Conservation (phyloP, 1,139 yeast species). For the Kluyveromyces marxianus region DNA sequence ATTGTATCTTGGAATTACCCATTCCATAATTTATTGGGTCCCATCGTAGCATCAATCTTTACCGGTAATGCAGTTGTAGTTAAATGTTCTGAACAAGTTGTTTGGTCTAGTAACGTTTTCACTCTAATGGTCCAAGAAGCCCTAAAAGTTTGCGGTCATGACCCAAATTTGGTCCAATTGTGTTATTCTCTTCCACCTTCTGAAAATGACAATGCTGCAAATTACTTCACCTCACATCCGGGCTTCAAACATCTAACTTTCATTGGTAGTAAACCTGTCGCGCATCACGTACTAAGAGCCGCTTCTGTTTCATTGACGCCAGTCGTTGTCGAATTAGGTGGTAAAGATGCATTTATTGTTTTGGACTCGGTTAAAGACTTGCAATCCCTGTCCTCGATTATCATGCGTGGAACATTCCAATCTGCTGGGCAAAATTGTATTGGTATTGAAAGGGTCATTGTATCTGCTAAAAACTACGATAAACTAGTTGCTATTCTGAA, state of each 20-base stretch:
- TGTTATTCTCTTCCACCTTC: constrained; percentile 45
- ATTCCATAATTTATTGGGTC: constrained; percentile 86
- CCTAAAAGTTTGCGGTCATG: constrained; percentile 62
- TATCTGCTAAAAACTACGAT: constrained; percentile 60
- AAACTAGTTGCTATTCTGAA: constrained; percentile 48
- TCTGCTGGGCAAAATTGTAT: constrained; percentile 97
- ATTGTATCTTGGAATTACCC: constrained; percentile 97
- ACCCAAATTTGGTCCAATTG: constrained; percentile 77
- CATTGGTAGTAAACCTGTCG: constrained; percentile 92
- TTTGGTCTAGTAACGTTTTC: constrained; percentile 87
- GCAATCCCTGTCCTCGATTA: constrained; percentile 62
- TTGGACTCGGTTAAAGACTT: constrained; percentile 62
- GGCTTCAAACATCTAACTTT: constrained; percentile 83
- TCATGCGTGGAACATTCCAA: constrained; percentile 92
- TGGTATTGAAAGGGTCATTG: constrained; percentile 90
- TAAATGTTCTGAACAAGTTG: constrained; percentile 91
- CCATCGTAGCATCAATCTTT: constrained; percentile 77
- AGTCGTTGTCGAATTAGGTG: constrained; percentile 91
- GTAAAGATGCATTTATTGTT: constrained; percentile 85
- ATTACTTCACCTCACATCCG: constrained; percentile 74
- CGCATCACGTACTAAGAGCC: constrained; percentile 73
- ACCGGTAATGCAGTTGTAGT: constrained; percentile 88
- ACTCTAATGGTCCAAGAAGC: constrained; percentile 63
- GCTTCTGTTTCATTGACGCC: constrained; percentile 85
- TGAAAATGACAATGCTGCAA: constrained; percentile 76